Evolutionary conservation across 352 stramenopile species (phyloP).

Genomic region (Phytophthora megakarya): DNA sequence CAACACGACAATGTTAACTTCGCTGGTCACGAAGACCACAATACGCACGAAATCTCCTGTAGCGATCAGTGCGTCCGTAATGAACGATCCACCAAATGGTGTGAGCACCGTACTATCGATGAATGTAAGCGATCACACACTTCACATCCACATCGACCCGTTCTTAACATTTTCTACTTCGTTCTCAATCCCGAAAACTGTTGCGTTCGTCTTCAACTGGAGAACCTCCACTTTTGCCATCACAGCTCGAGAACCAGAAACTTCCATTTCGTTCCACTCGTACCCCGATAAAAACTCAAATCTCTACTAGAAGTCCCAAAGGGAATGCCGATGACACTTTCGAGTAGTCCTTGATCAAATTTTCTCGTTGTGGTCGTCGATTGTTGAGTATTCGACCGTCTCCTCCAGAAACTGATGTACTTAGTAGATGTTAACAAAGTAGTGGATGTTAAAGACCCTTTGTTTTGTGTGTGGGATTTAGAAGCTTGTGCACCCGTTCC

Average conservation of each 20-base stretch:
- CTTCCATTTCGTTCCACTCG: slow-evolving; percentile 68
- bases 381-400: slow-evolving; percentile 54
- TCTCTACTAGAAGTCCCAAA: slow-evolving; percentile 43
- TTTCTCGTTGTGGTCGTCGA: slow-evolving; percentile 67
- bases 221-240: slow-evolving; percentile 60
- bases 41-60: slow-evolving; percentile 57
- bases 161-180: slow-evolving; percentile 70
- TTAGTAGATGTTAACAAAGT: not conserved
- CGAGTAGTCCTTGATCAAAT: slow-evolving; percentile 71
- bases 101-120: slow-evolving; percentile 57
- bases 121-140: slow-evolving; percentile 62
- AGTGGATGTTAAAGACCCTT: slow-evolving; percentile 1
- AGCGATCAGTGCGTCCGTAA: slow-evolving; percentile 51
- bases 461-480: slow-evolving; percentile 71
- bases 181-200: slow-evolving; percentile 56
- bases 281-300: slow-evolving; percentile 79
- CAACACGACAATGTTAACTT: slow-evolving; percentile 44
- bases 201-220: slow-evolving; percentile 73
- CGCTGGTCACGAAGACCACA: slow-evolving; percentile 56
- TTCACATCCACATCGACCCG: slow-evolving; percentile 69
- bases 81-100: slow-evolving; percentile 54
- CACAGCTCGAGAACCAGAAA: slow-evolving; percentile 53
- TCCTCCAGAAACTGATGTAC: slow-evolving; percentile 7
- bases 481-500: slow-evolving; percentile 55
- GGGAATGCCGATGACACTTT: slow-evolving; percentile 31